These are phyloP conservation scores for Ilyonectria destructans DNA, from an alignment of 2,329 filamentous ascomycete species.

Conservation along the genomic window DNA sequence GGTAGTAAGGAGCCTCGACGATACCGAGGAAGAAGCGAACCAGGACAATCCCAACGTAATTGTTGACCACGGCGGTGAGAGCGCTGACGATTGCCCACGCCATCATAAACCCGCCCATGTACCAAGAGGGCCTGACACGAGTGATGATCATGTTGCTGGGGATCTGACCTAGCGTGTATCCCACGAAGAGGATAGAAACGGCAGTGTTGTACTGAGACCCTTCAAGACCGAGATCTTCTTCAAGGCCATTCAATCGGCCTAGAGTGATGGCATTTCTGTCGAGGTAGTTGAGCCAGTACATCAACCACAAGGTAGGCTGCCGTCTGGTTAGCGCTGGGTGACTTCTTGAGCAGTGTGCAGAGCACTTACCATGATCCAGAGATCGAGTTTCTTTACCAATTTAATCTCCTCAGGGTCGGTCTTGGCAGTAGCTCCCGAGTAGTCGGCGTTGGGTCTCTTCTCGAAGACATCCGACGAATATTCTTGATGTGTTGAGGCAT, in stretches of 20 bases:
- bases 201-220: slow-evolving; percentile 52
- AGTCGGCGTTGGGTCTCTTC: slow-evolving; percentile 10
- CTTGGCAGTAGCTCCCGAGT: slow-evolving; percentile 17
- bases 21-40: slow-evolving; percentile 60
- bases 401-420: slow-evolving; percentile 21
- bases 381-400: slow-evolving; percentile 18
- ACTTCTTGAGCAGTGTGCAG: no score
- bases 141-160: slow-evolving; percentile 57
- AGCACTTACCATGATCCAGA: slow-evolving; percentile 8
- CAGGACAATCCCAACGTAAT: slow-evolving; percentile 64
- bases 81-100: slow-evolving; percentile 63
- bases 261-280: slow-evolving; percentile 70
- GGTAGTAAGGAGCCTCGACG: slow-evolving; percentile 57
- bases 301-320: slow-evolving; percentile 47
- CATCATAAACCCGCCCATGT: slow-evolving; percentile 60
- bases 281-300: slow-evolving; percentile 13
- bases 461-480: slow-evolving; percentile 3
- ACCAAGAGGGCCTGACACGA: slow-evolving; percentile 59
- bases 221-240: slow-evolving; percentile 64
- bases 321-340: background rate
- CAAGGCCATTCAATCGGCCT: slow-evolving; percentile 68
- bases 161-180: slow-evolving; percentile 52
- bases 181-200: slow-evolving; percentile 51
- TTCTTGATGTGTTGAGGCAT: slow-evolving; percentile 2
- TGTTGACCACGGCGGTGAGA: slow-evolving; percentile 61